Base-by-base conservation (phyloP, 1,139 yeast genomes). In the Suhomyces chickasaworum region DNA sequence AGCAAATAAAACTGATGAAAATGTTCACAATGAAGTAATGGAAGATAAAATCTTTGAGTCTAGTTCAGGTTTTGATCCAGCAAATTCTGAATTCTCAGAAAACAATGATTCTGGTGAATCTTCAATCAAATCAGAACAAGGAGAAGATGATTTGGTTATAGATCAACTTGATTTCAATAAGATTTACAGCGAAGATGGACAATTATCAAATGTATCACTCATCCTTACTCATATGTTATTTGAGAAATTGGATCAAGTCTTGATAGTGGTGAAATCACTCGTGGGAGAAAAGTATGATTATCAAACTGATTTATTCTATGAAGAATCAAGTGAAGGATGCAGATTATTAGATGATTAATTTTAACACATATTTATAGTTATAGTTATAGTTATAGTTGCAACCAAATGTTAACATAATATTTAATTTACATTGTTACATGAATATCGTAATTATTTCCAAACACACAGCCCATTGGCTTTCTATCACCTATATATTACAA, bases 211-310 rank as follows among this genome's bases (percentile, higher is more conserved):
- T 9, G 67, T 68, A 10, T 58, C 68, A 2, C 57, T 70, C 33
- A 47, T 70, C 22, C 53, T 68, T 38, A 60, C 63, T 4, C 76
- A 71, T 50, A 53, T 68, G 53, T 63, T 69, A 8, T 71, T 68
- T 48, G 60, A 60, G 37, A 58, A 67, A 25, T 45, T 69, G 5
- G 76, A 71, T 52, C 66, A 65, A 46, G 58, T 64, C 7, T 62
- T 66, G 50, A 47, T 68, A 7, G 53, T 64, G 13, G 61, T 65
- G 15, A 71, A 70, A 49, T 60, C 67, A 4, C 57, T 71, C 38
- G 75, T 71, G 9, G 75, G 76, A 1, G 76, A 71, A 43, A 65
- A 66, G 48, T 71, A 59, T 43, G 71, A 66, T 34, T 38, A 45
- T 27, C 54, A 53, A 23, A 45, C 44, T 12, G 33, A 43, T 4